Conservation (phyloP, 306 rosid genomes). For the Gastrolobium villosum region DNA sequence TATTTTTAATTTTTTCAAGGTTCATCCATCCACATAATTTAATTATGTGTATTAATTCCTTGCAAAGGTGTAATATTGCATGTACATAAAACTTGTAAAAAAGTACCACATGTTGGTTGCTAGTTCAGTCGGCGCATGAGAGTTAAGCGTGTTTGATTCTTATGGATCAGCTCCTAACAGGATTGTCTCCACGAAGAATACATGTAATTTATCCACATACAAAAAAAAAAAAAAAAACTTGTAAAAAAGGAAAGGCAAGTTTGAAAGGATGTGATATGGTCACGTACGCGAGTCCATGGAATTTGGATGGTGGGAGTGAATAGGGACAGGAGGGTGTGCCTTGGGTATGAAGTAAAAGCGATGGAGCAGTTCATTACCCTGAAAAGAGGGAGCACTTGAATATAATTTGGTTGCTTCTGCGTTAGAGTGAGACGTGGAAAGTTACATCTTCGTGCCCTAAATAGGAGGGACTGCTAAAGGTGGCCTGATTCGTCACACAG, state of each 20-base stretch:
- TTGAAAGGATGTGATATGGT: conserved; percentile 3
- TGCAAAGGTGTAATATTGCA: not conserved
- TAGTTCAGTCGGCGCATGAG: no score
- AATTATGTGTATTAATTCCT: conserved; percentile 1
- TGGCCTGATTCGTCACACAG: conserved; percentile 9
- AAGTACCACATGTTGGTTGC: no score
- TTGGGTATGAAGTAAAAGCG: not conserved
- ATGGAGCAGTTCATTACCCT: conserved; percentile 45
- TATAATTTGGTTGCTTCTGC: conserved; percentile 27
- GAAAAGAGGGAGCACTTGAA: conserved; percentile 17
- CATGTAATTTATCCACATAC: not conserved
- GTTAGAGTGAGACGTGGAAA: conserved; percentile 6
- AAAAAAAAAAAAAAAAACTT: no score
- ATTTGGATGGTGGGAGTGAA: conserved; percentile 25
- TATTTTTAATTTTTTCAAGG: not conserved
- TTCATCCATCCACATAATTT: not conserved
- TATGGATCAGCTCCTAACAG: no score
- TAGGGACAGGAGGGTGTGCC: not conserved
- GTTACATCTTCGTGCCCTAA: conserved; percentile 15
- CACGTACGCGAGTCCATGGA: not conserved
- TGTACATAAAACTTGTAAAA: conserved; percentile 10
- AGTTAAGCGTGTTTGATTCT: no score
- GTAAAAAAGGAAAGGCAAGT: conserved; percentile 2
- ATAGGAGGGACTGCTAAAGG: conserved; percentile 46
- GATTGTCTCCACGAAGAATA: no score